Percentiles rank a stretch among this genome's conserved stretches.
Evolutionary conservation across 495 filamentous ascomycete species (phyloP).

Genomic region (Trichoderma orchidacearum): DNA sequence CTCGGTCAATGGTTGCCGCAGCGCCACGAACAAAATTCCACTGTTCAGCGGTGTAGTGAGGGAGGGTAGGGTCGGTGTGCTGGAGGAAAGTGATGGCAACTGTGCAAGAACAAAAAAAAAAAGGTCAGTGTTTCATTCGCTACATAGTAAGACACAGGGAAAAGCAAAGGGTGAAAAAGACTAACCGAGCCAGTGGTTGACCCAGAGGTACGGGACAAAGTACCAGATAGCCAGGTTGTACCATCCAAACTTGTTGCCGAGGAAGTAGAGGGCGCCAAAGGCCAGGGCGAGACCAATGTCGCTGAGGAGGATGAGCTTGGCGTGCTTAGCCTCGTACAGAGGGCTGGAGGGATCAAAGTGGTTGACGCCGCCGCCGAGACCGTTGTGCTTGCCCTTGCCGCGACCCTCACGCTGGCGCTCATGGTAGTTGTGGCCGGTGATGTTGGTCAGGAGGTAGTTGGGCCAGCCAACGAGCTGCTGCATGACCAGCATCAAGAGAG

Average conservation of each 20-base stretch:
- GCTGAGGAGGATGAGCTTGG: slow-evolving; percentile 66
- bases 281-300: slow-evolving; percentile 63
- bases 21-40: slow-evolving; percentile 84
- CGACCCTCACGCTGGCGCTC: slow-evolving; percentile 69
- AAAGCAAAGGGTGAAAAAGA: slow-evolving; percentile 2
- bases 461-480: slow-evolving; percentile 91
- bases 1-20: slow-evolving; percentile 76
- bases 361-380: slow-evolving; percentile 69
- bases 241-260: slow-evolving; percentile 65
- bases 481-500: slow-evolving; percentile 51
- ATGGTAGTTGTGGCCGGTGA: slow-evolving; percentile 91
- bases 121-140: neutral
- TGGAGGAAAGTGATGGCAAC: slow-evolving; percentile 83
- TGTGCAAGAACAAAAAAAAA: slow-evolving; percentile 14
- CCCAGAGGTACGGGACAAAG: slow-evolving; percentile 88
- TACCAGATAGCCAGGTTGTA: slow-evolving; percentile 87
- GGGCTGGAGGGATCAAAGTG: slow-evolving; percentile 85
- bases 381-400: slow-evolving; percentile 82
- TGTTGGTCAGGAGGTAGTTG: slow-evolving; percentile 73
- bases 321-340: slow-evolving; percentile 82
- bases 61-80: slow-evolving; percentile 74
- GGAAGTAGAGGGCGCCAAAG: slow-evolving; percentile 36
- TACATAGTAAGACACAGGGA: neutral
- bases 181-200: slow-evolving; percentile 93
- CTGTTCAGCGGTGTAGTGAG: slow-evolving; percentile 63